These are phyloP conservation scores for Picea abies DNA, from an alignment of 83 land plant species.

Conservation along the genomic window DNA sequence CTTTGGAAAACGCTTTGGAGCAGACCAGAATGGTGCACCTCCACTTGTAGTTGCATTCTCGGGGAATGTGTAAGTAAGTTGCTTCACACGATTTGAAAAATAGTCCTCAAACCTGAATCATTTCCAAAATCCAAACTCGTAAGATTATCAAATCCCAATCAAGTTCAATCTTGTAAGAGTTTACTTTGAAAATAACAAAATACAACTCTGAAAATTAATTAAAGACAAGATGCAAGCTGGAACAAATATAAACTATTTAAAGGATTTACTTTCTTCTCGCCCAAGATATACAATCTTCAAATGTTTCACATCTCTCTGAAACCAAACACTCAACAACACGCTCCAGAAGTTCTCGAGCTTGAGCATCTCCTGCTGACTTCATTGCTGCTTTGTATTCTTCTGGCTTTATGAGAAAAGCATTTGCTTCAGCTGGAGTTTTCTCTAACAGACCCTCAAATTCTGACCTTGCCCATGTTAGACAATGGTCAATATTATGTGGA, in stretches of 20 bases:
- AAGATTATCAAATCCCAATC: not conserved
- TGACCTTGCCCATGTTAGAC: constrained; percentile 97
- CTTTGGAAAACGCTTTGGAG: constrained; percentile 93
- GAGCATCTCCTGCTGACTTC: constrained; percentile 89
- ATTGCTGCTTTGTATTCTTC: constrained; percentile 59
- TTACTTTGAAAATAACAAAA: not conserved
- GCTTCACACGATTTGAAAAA: constrained; percentile 88
- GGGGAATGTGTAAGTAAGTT: constrained; percentile 88
- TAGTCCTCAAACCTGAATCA: constrained; percentile 86
- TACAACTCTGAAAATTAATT: not conserved
- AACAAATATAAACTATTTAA: not conserved
- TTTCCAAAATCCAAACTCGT: not conserved
- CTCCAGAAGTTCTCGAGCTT: constrained; percentile 85
- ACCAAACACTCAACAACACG: constrained; percentile 87
- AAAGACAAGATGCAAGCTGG: not conserved
- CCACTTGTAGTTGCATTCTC: constrained; percentile 82
- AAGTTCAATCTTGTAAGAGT: not conserved
- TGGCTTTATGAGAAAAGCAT: constrained; percentile 67
- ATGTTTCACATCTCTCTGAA: constrained; percentile 68
- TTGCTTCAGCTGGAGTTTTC: constrained; percentile 93
- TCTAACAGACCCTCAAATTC: constrained; percentile 96
- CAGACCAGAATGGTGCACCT: constrained; percentile 93
- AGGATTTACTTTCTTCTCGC: constrained; percentile 63
- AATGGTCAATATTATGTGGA: constrained; percentile 96
- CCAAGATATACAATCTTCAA: constrained; percentile 88